Percentiles rank a stretch among this genome's conserved stretches.
Evolutionary conservation across 345 rosid genomes (phyloP).

Genomic region (Eucalyptus rudis): DNA sequence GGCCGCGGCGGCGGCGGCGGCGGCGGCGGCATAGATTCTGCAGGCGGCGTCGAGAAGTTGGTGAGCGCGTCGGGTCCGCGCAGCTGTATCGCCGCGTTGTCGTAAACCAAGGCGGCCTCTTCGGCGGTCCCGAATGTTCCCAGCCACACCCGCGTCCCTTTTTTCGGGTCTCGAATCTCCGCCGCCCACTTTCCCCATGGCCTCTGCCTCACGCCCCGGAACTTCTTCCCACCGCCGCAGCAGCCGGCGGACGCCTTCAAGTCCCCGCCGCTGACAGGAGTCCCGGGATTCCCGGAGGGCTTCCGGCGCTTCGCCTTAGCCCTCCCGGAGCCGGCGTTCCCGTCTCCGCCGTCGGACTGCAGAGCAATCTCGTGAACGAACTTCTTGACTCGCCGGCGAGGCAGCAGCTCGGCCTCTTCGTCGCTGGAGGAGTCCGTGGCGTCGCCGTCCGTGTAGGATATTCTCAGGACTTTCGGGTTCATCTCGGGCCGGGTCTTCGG

Average conservation of each 20-base stretch:
- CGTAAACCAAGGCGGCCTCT: slow-evolving; percentile 91
- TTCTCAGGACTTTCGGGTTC: slow-evolving; percentile 44
- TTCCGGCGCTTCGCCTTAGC: background rate
- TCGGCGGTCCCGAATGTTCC: slow-evolving; percentile 92
- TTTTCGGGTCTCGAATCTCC: slow-evolving; percentile 83
- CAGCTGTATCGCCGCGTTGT: slow-evolving; percentile 83
- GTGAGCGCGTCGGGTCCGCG: slow-evolving; percentile 95
- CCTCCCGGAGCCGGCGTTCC: background rate
- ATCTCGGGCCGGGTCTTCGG: background rate
- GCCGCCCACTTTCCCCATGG: slow-evolving; percentile 99
- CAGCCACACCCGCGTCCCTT: slow-evolving; percentile 77
- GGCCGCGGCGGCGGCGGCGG: background rate
- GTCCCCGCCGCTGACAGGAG: background rate
- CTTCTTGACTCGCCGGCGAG: slow-evolving; percentile 24
- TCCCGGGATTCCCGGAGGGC: background rate
- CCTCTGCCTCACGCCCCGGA: slow-evolving; percentile 80
- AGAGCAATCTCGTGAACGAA: slow-evolving; percentile 62
- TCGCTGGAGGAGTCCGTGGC: slow-evolving; percentile 98
- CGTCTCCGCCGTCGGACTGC: slow-evolving; percentile 2
- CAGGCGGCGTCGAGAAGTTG: slow-evolving; percentile 36
- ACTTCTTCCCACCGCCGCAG: slow-evolving; percentile 28
- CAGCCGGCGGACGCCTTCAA: background rate
- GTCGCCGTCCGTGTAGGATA: slow-evolving; percentile 70
- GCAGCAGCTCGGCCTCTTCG: slow-evolving; percentile 25
- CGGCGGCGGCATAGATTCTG: background rate